Percentiles rank a stretch among this genome's conserved stretches.
Conservation (phyloP, 441 rosid species). For the Monsonia emarginata region DNA sequence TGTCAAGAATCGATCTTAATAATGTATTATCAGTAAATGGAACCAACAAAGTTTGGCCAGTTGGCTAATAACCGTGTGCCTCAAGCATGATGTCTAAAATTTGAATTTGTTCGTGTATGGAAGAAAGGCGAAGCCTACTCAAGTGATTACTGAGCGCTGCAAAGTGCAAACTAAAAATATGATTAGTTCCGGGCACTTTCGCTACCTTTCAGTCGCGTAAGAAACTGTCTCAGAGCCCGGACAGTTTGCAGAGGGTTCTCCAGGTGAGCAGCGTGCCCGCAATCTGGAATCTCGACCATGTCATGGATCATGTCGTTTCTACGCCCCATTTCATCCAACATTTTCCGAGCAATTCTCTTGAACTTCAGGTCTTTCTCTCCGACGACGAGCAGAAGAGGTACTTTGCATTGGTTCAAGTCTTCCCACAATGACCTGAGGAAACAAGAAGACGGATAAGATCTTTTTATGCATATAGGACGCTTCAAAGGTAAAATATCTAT, state of each 20-base stretch:
- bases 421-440: constrained; percentile 68
- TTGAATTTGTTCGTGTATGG: too few relatives aligned
- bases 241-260: constrained; percentile 63
- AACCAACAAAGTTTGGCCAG: too few relatives aligned
- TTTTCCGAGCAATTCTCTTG: constrained; percentile 45
- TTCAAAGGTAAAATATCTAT: not conserved
- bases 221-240: constrained; percentile 45
- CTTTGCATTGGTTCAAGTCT: constrained; percentile 48
- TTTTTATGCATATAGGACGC: not conserved
- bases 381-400: constrained; percentile 46
- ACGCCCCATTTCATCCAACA: constrained; percentile 29
- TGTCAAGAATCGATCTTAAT: too few relatives aligned
- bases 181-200: too few relatives aligned
- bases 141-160: too few relatives aligned
- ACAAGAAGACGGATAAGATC: not conserved
- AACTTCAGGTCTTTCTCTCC: constrained; percentile 69
- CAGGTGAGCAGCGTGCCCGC: constrained; percentile 79
- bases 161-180: too few relatives aligned
- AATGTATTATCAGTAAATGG: too few relatives aligned
- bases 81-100: too few relatives aligned
- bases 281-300: constrained; percentile 41
- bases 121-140: too few relatives aligned
- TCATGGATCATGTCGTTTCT: constrained; percentile 24
- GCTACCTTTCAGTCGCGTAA: constrained; percentile 20
- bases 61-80: too few relatives aligned